Conservation (phyloP, 495 filamentous ascomycete species). For the Bathelium albidoporum region DNA sequence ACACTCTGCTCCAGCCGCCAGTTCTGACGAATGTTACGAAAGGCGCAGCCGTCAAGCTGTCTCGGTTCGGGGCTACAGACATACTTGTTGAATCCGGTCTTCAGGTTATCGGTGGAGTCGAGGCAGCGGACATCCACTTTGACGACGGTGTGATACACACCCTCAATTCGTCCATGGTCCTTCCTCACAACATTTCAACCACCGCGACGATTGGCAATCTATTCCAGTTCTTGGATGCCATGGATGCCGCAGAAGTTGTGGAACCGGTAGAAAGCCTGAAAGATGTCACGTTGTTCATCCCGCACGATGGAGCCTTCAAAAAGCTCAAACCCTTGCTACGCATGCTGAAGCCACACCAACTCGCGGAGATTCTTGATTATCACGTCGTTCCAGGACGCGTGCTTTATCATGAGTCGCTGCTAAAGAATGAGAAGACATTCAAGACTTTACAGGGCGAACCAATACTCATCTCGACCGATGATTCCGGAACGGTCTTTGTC, state of each 20-base stretch:
- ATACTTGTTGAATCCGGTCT: constrained; percentile 3
- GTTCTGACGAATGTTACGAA: constrained; percentile 1
- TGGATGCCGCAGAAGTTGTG: not conserved
- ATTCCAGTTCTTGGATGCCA: not conserved
- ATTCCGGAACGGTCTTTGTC: not conserved
- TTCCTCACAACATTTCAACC: constrained; percentile 7
- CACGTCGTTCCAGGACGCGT: not conserved
- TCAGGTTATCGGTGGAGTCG: constrained; percentile 5
- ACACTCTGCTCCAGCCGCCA: not conserved
- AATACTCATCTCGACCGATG: not conserved
- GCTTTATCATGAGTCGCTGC: not conserved
- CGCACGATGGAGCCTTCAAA: constrained; percentile 2
- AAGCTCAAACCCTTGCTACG: not conserved
- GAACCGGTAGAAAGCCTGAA: not conserved
- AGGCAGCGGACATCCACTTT: constrained; percentile 2
- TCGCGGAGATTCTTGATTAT: not conserved
- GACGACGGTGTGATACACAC: constrained; percentile 4
- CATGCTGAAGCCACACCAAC: not conserved
- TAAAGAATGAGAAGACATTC: not conserved
- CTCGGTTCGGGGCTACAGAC: not conserved
- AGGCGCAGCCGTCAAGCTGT: constrained; percentile 5
- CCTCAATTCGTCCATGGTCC: constrained; percentile 2
- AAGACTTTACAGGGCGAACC: not conserved
- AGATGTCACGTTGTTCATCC: constrained; percentile 4
- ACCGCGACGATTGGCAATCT: not conserved